Evolutionary conservation across 768 basidiomycete species (phyloP), one percentile per base, ranked within the genome.

Genomic region (Trametes cubensis): DNA sequence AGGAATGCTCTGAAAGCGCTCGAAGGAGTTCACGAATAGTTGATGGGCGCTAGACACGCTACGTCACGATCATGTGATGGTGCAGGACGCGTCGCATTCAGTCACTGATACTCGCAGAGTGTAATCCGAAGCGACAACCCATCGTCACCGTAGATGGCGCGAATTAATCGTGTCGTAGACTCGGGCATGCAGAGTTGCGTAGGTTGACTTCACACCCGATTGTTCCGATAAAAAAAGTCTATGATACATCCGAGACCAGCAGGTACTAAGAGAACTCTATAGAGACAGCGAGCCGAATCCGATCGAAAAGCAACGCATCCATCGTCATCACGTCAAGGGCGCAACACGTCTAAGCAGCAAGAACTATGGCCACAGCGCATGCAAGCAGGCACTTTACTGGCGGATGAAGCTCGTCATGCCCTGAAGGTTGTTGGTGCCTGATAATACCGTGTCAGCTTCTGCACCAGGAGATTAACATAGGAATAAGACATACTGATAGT

Each of bases 361-460:
- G 28, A 2, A 14, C 20, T 1, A 17, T 8, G 26, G 26, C 2
- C 3, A 10, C 4, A 14, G 13, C 18, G 17, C 26, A 10, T 8
- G 7, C n/a, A 7, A 5, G 26, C 17, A 20, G 38, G 13, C 3
- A 11, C 3, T 30, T 46, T 46, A 64, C 52, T 59, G 53, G 21
- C 17, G 26, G 47, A 65, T 25, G 51, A 65, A 65, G 26, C 46
- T 15, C 15, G 64, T 65, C 64, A 65, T 65, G 23, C 67, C 67
- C 60, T 68, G 67, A 23, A 68, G 56, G 60, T 68, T 66, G 63
- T 58, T 42, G 15, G 65, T 49, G 60, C 60, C 60, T 61, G 20
- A 10, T 11, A 10, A 11, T 34, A 10, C 6, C 34, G 34, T 11
- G 23, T 13, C 38, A 41, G 55, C 41, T 20, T 4, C 11, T 11